Evolutionary conservation across 2,329 filamentous ascomycete species (phyloP), one percentile per base, ranked within the genome.

Genomic region (Cladosporium phlei): DNA sequence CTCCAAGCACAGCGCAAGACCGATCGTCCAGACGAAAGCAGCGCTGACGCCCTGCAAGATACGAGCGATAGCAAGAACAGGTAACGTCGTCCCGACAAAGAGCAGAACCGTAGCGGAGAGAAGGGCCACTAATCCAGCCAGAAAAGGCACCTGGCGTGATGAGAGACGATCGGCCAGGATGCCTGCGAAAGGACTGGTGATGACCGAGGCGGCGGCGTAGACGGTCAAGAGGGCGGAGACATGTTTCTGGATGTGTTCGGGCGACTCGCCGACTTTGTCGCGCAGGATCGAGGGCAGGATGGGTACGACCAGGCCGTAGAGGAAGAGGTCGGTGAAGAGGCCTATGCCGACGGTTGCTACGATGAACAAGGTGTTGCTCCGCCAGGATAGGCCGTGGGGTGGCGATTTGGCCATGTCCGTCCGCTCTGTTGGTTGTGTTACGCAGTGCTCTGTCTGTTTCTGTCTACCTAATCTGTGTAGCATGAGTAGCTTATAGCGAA

Each of bases 281-380:
- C 69, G 59, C 1, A 82, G 71, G 64, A 82, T 71, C 52, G 76
- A 82, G 0, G 78, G 78, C 1, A 81, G 62, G 7, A 80, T 72
- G 0, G 79, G 78, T 0, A 81, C 77, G 12, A 82, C 68, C 2
- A 82, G 65, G 1, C 75, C 76, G 56, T 81, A 82, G 1, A 82
- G 68, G 58, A 81, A 81, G 10, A 81, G 63, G 56, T 81, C 78
- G 0, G 75, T 77, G 55, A 79, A 80, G 2, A 78, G 69, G 33
- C 73, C 76, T 16, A 77, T 62, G 3, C 69, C 72, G 10, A 83
- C 76, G 2, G 78, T 81, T 5, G 70, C 62, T 29, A 80, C 60
- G 52, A 82, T 80, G 65, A 83, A 83, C 35, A 72, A 56, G 2
- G 75, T 77, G 43, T 73, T 77, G 9, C 78, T 80, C n/a, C 80